These are phyloP conservation scores for Curvularia verruculosa DNA, from an alignment of 2,329 filamentous ascomycete species.

Conservation along the genomic window DNA sequence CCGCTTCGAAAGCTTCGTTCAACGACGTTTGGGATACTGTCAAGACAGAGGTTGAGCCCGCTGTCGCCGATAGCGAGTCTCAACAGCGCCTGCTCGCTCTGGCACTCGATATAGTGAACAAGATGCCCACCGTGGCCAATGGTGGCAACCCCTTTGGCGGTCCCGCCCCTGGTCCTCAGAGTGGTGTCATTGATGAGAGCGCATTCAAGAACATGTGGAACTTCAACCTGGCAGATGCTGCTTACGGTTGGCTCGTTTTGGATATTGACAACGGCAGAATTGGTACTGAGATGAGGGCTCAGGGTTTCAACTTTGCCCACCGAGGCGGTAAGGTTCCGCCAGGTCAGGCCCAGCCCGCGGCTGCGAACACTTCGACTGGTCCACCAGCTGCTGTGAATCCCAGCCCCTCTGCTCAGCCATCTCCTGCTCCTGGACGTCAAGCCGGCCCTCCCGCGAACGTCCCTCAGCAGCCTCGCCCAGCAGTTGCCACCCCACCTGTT, in stretches of 20 bases:
- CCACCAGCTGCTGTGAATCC: conserved; percentile 48
- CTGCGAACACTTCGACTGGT: conserved; percentile 41
- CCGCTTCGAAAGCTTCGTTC: conserved; percentile 97
- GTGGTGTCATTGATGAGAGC: conserved; percentile 94
- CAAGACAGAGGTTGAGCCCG: conserved; percentile 92
- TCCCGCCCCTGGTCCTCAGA: conserved; percentile 72
- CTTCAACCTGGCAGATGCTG: conserved; percentile 96
- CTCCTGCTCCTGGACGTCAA: conserved; percentile 42
- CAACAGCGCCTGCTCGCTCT: conserved; percentile 92
- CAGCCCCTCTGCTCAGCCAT: conserved; percentile 49
- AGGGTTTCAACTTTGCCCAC: conserved; percentile 99
- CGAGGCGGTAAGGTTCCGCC: conserved; percentile 74
- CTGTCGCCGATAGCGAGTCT: conserved; percentile 89
- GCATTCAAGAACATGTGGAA: conserved; percentile 99
- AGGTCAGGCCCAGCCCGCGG: conserved; percentile 48
- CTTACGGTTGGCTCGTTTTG: conserved; percentile 93
- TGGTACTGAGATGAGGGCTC: conserved; percentile 96
- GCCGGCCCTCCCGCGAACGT: conserved; percentile 38
- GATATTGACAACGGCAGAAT: conserved; percentile 96
- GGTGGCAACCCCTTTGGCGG: conserved; percentile 97
- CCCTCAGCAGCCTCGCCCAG: conserved; percentile 44
- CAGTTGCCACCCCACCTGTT: conserved; percentile 46
- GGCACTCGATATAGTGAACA: conserved; percentile 90
- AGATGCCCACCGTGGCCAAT: conserved; percentile 95
- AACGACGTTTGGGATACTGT: conserved; percentile 99